Base-by-base conservation (phyloP, 2,329 filamentous ascomycete species). In the Penicillium sp. region DNA sequence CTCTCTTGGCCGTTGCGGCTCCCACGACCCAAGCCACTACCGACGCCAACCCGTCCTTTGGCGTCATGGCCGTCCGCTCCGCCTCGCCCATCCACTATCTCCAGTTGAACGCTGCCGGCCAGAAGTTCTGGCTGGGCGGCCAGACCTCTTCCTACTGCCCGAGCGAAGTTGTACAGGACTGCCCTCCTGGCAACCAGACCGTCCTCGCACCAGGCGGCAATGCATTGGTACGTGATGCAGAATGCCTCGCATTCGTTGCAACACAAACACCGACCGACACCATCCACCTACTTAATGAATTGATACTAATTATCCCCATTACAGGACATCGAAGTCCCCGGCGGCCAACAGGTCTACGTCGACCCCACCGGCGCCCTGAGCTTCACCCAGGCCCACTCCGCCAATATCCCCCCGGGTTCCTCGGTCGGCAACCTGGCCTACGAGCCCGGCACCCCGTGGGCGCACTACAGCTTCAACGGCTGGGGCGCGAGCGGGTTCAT, bases 271-370 rank as follows among this genome's bases (percentile, higher is more conserved):
- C 14, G 24, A 27, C 6, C 24, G 24, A 6, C 24, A 27, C 6
- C 6, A 27, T 27, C 24, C 24, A 27, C 24, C 24, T 27, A 27
- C 24, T 27, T 27, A 27, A 31, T 31, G 9, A 31, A 31, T 46
- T n/a, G 13, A 74, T 36, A 44, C 61, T 58, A 59, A 57, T 24
- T 37, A 31, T 27, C 22, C 14, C 7, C 19, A 4, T 27, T 6
- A 47, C 55, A 84, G 69, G 74, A 77, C 36, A 81, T 85, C 35
- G 69, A 79, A 33, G 87, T 88, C 4, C 86, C 87, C 5, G 87
- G 87, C 31, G 87, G 87, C 27, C 87, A 90, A 66, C 74, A 79
- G 58, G 79, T 88, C 65, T 89, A 85, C 71, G 78, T 89, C 57
- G 77, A 74, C 3, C 76, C 81, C 3, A 72, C 78, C 27, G 87